These are phyloP conservation scores for Phanerochaete sordida DNA, from an alignment of 768 basidiomycete species.

Conservation along the genomic window DNA sequence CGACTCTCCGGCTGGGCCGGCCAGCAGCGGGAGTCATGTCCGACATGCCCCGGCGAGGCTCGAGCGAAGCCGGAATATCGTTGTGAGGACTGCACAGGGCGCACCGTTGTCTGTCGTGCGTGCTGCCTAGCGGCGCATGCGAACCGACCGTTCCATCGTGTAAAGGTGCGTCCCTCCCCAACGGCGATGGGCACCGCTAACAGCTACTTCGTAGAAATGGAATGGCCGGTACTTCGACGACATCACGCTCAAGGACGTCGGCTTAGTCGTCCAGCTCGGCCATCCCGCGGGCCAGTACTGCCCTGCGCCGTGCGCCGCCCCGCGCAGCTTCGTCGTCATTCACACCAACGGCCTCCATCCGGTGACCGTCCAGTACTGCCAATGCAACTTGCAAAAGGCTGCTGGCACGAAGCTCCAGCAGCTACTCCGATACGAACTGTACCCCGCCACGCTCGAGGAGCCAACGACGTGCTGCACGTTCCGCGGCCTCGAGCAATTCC, in stretches of 20 bases:
- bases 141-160: constrained; percentile 15
- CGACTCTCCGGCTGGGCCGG: constrained; percentile 3
- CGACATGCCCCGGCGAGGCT: too few relatives aligned
- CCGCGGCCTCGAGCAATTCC: constrained; percentile 3
- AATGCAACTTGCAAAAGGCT: constrained; percentile 9
- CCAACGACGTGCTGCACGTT: constrained; percentile 7
- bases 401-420: constrained; percentile 14
- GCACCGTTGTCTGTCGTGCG: background rate
- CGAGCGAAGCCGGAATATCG: background rate
- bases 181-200: background rate
- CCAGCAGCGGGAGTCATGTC: background rate
- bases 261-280: constrained; percentile 24
- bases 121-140: constrained; percentile 9
- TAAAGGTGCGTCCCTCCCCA: constrained; percentile 10
- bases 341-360: constrained; percentile 24
- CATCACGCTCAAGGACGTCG: constrained; percentile 13
- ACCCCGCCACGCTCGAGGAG: constrained; percentile 4
- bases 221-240: constrained; percentile 12
- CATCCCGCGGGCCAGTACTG: constrained; percentile 16
- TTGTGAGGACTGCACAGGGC: constrained; percentile 2
- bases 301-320: background rate
- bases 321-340: constrained; percentile 17
- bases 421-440: constrained; percentile 1
- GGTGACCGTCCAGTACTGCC: constrained; percentile 22
- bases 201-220: constrained; percentile 12